Base-by-base conservation (phyloP, 805 yeast species). In the Candida peoriensis region DNA sequence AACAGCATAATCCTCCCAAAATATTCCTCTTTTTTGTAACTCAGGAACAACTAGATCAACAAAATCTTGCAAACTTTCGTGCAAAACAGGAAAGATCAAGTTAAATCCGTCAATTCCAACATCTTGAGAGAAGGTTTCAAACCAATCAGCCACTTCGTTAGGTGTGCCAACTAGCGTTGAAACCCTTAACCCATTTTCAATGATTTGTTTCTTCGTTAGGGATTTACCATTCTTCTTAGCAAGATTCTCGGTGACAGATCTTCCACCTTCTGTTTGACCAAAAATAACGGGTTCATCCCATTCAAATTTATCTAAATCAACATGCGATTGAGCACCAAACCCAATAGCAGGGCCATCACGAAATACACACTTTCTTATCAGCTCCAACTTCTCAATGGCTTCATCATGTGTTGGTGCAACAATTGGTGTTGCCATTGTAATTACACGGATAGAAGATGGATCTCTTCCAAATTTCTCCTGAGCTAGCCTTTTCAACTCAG, bases 251-350 rank as follows among this genome's bases (percentile, higher is more conserved):
- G 58, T 57, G n/a, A 61, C 57, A 3, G 63, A 58, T 17, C 55
- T 54, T 2, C 58, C 58, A 12, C 65, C 64, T 41, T 60, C 54
- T 15, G 57, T 54, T 5, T 50, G 55, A 3, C 51, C 53, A 33
- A 55, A 46, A 12, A 52, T 48, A 13, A 68, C 47, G 20, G 64
- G 68, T 12, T 43, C 45, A 31, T 43, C 39, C 43, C 41, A 38
- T 9, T 41, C 43, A 28, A 24, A 43, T 33, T 65, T 63, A 19
- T 56, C 63, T 30, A 57, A 47, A 34, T 68, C 71, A 34, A 64
- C 53, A 10, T 70, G 71, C 2, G 68, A 63, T 64, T 70, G 66
- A 3, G 71, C 72, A 20, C 70, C 60, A 42, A 68, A 66, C 23
- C 65, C 49, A 4, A 67, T 68, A 25, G 63, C 66, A 1, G 69